Base-by-base conservation (phyloP, 1,284 basidiomycete species). In the Puccinia sorghi region DNA sequence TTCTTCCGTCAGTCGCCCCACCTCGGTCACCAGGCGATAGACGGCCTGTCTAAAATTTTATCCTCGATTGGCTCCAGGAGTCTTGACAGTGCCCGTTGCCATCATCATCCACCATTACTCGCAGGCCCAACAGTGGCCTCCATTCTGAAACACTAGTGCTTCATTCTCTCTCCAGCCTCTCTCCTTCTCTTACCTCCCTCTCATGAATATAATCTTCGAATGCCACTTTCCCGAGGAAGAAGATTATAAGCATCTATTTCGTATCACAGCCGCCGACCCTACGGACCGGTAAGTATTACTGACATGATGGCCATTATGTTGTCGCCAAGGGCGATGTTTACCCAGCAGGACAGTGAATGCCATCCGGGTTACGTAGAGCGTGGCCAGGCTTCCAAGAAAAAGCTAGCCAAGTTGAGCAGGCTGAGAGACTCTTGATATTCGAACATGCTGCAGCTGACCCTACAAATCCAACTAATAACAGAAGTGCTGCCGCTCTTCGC, bases 1-100 rank as follows among this genome's bases (percentile, higher is more conserved):
- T 64, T 64, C 37, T 46, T 64, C 17, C 7, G 39, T 63, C 11
- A 39, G 41, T 41, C 37, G 41, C 9, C 39, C 41, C 41, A n/a
- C 61, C 46, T 64, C 61, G 61, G 61, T 64, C 61, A 46, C 61
- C 61, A 64, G n/a, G 61, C 46, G 61, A 64, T 64, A 41, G 39
- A n/a, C 41, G n/a, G 41, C 4, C 12, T 64, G 61, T 46, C 13
- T 6, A 6, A 7, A 7, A 46, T 46, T 46, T 64, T 64, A 27
- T 64, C 20, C 11, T 64, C 37, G 37, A 64, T 43, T 64, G 61
- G 61, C 61, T 64, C 61, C 12, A 64, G 61, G 61, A 64, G 61
- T 64, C 39, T 46, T 25, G n/a, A n/a, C n/a, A n/a, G n/a, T 46
- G 20, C 11, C 12, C 41, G 61, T 64, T 64, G 61, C n/a, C 41